Evolutionary conservation across 805 yeast species (phyloP).

Genomic region (Suhomyces canberraensis): DNA sequence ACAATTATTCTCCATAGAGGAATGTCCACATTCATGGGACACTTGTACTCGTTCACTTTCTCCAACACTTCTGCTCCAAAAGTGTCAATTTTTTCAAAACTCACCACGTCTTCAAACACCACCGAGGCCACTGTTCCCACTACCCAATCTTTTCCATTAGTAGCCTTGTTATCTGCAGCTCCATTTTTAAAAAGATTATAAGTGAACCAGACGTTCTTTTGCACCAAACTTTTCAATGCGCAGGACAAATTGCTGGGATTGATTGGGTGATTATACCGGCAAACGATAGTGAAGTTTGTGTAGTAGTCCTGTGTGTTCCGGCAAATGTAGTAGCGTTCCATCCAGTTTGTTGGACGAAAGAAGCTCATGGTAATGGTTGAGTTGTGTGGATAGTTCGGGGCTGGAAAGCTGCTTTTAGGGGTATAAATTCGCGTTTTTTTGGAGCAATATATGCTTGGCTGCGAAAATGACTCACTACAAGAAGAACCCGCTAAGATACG

Average conservation of each 20-base stretch:
- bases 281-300: conserved; percentile 8
- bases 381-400: too few relatives aligned
- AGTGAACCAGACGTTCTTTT: conserved; percentile 9
- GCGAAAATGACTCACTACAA: too few relatives aligned
- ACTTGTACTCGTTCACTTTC: conserved; percentile 2
- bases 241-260: conserved; percentile 3
- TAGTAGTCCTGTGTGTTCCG: conserved; percentile 9
- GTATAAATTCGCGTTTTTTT: too few relatives aligned
- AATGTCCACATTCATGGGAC: conserved; percentile 4
- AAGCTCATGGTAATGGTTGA: not conserved
- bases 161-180: not conserved
- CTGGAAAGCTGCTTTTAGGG: too few relatives aligned
- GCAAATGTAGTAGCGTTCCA: conserved; percentile 11
- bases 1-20: conserved; percentile 13
- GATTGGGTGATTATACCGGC: conserved; percentile 3
- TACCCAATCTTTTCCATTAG: conserved; percentile 8
- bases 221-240: conserved; percentile 6
- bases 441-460: too few relatives aligned
- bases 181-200: conserved; percentile 7
- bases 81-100: not conserved
- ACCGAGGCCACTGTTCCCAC: conserved; percentile 8
- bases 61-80: conserved; percentile 5
- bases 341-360: too few relatives aligned
- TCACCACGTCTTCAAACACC: conserved; percentile 7
- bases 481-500: too few relatives aligned